These are phyloP conservation scores for Tuctoria greenei DNA, from an alignment of 176 grass and related monocot species.

Conservation along the genomic window DNA sequence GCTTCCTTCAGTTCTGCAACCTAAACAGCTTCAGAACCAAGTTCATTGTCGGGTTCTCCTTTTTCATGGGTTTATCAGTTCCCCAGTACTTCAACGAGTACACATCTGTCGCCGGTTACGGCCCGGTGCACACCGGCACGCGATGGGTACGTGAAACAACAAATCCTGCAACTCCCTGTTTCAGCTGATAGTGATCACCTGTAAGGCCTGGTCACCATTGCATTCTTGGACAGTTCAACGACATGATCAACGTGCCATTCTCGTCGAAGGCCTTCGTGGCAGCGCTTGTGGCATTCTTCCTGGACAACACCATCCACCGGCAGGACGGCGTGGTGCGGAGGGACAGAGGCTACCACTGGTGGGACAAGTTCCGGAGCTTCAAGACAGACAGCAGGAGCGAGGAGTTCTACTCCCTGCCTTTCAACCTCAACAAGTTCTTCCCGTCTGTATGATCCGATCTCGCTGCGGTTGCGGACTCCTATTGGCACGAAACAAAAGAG, in stretches of 20 bases:
- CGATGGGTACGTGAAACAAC: too few relatives aligned
- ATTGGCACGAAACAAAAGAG: neutral
- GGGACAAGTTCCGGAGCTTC: conserved; percentile 56
- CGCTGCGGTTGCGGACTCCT: neutral
- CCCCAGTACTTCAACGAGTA: too few relatives aligned
- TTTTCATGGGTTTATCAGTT: too few relatives aligned
- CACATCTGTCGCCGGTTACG: too few relatives aligned
- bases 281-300: conserved; percentile 47
- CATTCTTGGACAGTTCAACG: conserved; percentile 49
- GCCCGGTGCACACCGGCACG: too few relatives aligned
- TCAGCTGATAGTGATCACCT: neutral
- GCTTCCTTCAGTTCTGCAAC: too few relatives aligned
- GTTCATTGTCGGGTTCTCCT: too few relatives aligned
- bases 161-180: neutral
- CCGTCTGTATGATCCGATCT: conserved; percentile 34
- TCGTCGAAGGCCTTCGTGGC: conserved; percentile 53
- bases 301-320: conserved; percentile 58
- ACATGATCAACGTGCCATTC: conserved; percentile 52
- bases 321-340: conserved; percentile 28
- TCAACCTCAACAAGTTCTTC: conserved; percentile 63
- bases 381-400: conserved; percentile 52
- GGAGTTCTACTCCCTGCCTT: conserved; percentile 62
- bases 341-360: conserved; percentile 62
- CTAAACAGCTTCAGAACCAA: too few relatives aligned
- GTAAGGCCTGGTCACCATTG: neutral